These are phyloP conservation scores for Penicillium mononematosum DNA, from an alignment of 495 filamentous ascomycete species.

Conservation along the genomic window DNA sequence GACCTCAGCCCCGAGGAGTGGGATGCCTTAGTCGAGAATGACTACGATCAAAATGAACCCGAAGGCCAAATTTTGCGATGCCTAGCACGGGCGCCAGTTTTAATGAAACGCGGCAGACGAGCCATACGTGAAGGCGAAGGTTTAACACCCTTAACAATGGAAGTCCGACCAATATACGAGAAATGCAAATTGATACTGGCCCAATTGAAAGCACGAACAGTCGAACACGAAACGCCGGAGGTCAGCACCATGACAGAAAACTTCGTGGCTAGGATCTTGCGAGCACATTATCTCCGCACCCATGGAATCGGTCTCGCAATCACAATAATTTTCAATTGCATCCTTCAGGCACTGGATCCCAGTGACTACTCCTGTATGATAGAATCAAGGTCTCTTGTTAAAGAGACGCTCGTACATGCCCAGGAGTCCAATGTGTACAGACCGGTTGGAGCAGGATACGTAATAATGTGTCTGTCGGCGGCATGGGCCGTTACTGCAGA, in stretches of 20 bases:
- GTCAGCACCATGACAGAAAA: background rate
- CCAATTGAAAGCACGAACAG: conserved; percentile 17
- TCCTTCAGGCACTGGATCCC: conserved; percentile 26
- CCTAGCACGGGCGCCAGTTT: conserved; percentile 28
- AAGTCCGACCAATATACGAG: conserved; percentile 30
- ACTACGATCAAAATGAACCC: conserved; percentile 25
- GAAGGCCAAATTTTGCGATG: conserved; percentile 34
- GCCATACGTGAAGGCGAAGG: conserved; percentile 15
- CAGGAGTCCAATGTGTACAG: conserved; percentile 26
- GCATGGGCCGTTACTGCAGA: conserved; percentile 34
- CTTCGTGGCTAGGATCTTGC: conserved; percentile 14
- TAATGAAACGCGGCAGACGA: conserved; percentile 28
- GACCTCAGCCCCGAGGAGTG: conserved; percentile 36
- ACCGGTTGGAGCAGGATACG: conserved; percentile 37
- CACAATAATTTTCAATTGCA: conserved; percentile 36
- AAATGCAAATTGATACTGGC: conserved; percentile 23
- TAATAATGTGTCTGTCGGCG: conserved; percentile 27
- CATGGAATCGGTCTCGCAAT: conserved; percentile 36
- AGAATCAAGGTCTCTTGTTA: conserved; percentile 28
- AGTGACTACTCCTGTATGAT: conserved; percentile 4
- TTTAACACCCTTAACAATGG: conserved; percentile 16
- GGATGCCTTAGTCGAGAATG: conserved; percentile 32
- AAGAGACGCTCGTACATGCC: conserved; percentile 33
- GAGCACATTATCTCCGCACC: conserved; percentile 35
- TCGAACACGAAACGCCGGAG: conserved; percentile 11